Evolutionary conservation across 768 basidiomycete genomes (phyloP).

Genomic region (Russula griseocarnosa): DNA sequence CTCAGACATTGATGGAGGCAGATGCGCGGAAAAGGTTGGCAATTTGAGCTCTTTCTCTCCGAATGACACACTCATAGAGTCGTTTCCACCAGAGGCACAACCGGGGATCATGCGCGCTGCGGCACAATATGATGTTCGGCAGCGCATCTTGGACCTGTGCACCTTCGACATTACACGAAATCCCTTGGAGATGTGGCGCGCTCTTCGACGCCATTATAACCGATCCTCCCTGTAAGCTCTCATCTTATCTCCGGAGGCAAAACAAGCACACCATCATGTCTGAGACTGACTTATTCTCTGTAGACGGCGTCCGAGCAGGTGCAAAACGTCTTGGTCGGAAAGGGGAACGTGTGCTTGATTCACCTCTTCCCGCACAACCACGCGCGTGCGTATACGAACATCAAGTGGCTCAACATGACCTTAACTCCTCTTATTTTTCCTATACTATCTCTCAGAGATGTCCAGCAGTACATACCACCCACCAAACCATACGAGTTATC

Average conservation of each 20-base stretch:
- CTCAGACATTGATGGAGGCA: constrained; percentile 97
- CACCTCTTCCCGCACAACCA: constrained; percentile 16
- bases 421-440: constrained; percentile 4
- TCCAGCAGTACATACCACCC: constrained; percentile 79
- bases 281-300: background rate
- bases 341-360: constrained; percentile 40
- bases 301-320: constrained; percentile 89
- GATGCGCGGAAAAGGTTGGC: constrained; percentile 84
- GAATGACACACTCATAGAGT: background rate
- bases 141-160: constrained; percentile 74
- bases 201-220: constrained; percentile 94
- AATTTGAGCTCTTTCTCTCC: constrained; percentile 2
- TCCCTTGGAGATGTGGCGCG: constrained; percentile 85
- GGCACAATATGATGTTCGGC: constrained; percentile 71
- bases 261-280: background rate
- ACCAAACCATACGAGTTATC: constrained; percentile 91
- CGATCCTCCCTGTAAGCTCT: constrained; percentile 81
- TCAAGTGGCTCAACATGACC: background rate
- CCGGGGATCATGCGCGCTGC: constrained; percentile 82
- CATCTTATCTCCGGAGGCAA: background rate
- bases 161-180: constrained; percentile 92
- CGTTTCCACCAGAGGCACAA: constrained; percentile 33
- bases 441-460: constrained; percentile 37
- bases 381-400: constrained; percentile 35
- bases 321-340: constrained; percentile 78